Evolutionary conservation across 805 yeast species (phyloP), one percentile per base, ranked within the genome.

Genomic region (Blastobotrys attinorum): DNA sequence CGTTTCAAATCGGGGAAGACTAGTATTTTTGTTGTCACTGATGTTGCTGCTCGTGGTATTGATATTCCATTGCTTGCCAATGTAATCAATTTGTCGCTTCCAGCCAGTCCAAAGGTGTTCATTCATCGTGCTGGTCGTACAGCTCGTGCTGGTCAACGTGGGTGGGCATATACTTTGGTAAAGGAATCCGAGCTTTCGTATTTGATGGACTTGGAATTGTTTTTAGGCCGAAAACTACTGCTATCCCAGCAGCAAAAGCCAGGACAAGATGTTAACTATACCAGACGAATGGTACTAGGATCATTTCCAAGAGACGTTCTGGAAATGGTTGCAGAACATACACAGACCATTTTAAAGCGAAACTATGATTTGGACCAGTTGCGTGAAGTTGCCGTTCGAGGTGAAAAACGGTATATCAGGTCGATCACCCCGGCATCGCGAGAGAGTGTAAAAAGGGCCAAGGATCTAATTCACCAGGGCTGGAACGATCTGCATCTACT

Each of bases 61-160:
- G 99, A 94, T 77, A 86, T 92, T 52, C 98, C 98, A 0, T 80
- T 92, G 45, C 74, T 92, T 59, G 96, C 97, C 4, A 89, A 94
- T 59, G 99, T 92, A 42, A 75, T 92, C 53, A 92, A 92, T 62
- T 92, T 76, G 63, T 79, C 96, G 1, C 71, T 92, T 47, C 97
- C 97, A 8, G 83, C 87, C 1, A 81, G 94, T 1, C 87, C 97
- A 3, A 92, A 94, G 64, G 83, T 90, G 47, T 92, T 92, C 64
- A 76, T 92, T 44, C 99, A 92, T 66, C 79, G 99, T 67, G 97
- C 92, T 38, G 99, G 99, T 63, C 81, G 99, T 74, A 92, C 99
- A 37, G 99, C 98, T 8, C 83, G 99, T 74, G 98, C 98, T 6
- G 99, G 99, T 61, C 83, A 87, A 61, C 79, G 75, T 54, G 99